phyloP scores from a whole-genome alignment of 2,329 filamentous ascomycete species.

The Neurospora crassa region DNA sequence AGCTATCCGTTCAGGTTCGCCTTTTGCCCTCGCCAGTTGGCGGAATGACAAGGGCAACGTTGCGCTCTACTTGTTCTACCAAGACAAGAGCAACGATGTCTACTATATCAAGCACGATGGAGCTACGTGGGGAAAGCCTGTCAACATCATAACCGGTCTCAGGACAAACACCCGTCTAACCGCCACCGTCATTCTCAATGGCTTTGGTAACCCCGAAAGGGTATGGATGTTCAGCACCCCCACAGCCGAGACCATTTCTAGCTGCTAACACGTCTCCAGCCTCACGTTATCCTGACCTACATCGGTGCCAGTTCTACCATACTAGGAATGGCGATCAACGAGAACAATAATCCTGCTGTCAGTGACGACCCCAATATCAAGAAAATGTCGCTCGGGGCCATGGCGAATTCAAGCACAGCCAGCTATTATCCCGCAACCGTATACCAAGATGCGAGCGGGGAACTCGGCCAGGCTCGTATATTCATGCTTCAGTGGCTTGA shows the following conservation, averaged over 20 bases:
- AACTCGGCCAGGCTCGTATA: background rate
- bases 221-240: background rate
- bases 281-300: background rate
- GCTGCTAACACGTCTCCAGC: background rate
- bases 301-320: background rate
- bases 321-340: background rate
- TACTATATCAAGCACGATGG: background rate
- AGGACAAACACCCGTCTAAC: background rate
- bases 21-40: background rate
- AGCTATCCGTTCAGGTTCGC: background rate
- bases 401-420: background rate
- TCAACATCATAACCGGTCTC: background rate
- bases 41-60: background rate
- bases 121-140: background rate
- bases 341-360: background rate
- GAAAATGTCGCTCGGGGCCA: background rate
- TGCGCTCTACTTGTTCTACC: background rate
- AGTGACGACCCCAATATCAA: background rate
- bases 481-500: background rate
- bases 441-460: background rate
- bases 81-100: background rate
- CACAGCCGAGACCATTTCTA: background rate
- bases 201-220: background rate
- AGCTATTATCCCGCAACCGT: background rate
- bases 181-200: background rate